These are phyloP conservation scores for Arabidopsis arenosa DNA, from an alignment of 345 rosid species.

Conservation along the genomic window DNA sequence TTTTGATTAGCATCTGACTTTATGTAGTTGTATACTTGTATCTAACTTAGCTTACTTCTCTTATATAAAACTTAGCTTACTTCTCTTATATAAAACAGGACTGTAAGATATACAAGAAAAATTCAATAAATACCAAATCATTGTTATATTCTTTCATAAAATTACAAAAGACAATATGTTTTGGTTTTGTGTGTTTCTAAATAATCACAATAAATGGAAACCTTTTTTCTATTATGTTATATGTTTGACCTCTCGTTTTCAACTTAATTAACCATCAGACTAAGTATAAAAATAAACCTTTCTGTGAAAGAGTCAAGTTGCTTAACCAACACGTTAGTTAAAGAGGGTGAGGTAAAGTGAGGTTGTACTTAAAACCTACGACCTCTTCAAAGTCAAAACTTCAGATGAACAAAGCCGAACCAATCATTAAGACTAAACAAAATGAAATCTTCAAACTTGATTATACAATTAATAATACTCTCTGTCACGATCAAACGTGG, in stretches of 20 bases:
- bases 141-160: too few species aligned
- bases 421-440: constrained; percentile 36
- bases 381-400: constrained; percentile 39
- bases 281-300: background rate
- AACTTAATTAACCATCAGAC: background rate
- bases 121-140: too few species aligned
- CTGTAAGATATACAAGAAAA: too few species aligned
- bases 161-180: too few species aligned
- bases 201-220: too few species aligned
- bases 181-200: too few species aligned
- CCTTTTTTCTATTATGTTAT: too few species aligned
- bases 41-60: too few species aligned
- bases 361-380: constrained; percentile 6
- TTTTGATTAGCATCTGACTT: too few species aligned
- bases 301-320: constrained; percentile 26
- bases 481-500: constrained; percentile 33
- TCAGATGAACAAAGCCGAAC: constrained; percentile 43
- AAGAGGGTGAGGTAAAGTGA: background rate
- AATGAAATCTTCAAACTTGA: background rate
- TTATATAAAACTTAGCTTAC: too few species aligned
- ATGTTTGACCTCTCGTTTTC: background rate
- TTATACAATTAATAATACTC: constrained; percentile 12
- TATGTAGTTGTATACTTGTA: too few species aligned
- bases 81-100: too few species aligned
- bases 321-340: constrained; percentile 26